Conservation (phyloP, 805 yeast genomes). For the Barnettozyma populi region DNA sequence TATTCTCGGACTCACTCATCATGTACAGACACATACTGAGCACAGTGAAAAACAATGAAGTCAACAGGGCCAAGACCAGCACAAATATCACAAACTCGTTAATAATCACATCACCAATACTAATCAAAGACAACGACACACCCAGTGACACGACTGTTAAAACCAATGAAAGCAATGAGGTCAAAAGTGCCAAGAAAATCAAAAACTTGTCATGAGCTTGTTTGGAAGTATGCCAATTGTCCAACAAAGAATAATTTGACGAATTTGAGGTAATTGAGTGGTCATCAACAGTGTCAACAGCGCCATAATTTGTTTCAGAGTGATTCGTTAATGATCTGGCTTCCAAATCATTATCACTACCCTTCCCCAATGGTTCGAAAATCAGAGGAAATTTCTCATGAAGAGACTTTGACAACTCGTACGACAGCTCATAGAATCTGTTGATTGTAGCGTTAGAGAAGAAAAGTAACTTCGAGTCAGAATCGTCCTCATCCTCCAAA, state of each 20-base stretch:
- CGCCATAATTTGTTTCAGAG: background rate
- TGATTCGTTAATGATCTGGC: background rate
- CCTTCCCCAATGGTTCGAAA: constrained; percentile 9
- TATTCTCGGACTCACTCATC: constrained; percentile 29
- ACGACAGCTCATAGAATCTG: constrained; percentile 22
- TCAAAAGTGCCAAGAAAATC: constrained; percentile 37
- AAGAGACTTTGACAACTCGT: constrained; percentile 9
- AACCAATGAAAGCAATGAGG: constrained; percentile 35
- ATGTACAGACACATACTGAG: constrained; percentile 41
- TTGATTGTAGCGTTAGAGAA: constrained; percentile 24
- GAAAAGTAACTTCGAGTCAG: constrained; percentile 10
- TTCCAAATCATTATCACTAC: background rate
- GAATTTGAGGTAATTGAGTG: constrained; percentile 13
- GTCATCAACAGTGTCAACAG: constrained; percentile 7
- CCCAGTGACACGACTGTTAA: constrained; percentile 41
- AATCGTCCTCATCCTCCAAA: constrained; percentile 24
- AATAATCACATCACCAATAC: constrained; percentile 20
- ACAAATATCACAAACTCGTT: constrained; percentile 25
- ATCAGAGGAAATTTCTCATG: constrained; percentile 17
- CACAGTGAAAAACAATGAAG: constrained; percentile 38
- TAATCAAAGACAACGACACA: constrained; percentile 30
- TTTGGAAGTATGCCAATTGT: constrained; percentile 2
- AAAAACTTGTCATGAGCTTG: constrained; percentile 38
- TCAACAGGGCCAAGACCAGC: constrained; percentile 35
- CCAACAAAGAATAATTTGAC: background rate